Percentiles rank a stretch among this genome's conserved stretches.
These are phyloP conservation scores for Sarocladium kiliense DNA, from an alignment of 2,329 filamentous ascomycete genomes.

Conservation along the genomic window DNA sequence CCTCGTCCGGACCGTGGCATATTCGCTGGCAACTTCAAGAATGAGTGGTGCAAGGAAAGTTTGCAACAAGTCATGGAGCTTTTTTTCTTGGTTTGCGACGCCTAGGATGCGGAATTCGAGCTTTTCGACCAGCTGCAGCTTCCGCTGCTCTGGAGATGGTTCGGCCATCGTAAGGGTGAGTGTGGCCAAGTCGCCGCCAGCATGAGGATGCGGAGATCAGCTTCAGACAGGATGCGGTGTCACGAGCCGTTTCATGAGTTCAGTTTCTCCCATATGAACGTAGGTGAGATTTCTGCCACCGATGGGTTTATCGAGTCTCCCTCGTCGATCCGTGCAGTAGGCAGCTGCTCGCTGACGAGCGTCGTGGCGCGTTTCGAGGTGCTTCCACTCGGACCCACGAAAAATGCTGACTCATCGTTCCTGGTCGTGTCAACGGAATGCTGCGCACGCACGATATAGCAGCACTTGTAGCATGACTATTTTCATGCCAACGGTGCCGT, in stretches of 20 bases:
- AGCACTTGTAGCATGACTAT: too few relatives aligned
- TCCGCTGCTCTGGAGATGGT: constrained; percentile 54
- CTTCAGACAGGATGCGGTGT: not conserved
- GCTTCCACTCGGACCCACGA: not conserved
- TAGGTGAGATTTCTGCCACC: not conserved
- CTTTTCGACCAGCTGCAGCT: constrained; percentile 77
- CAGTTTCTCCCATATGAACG: not conserved
- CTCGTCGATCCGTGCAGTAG: not conserved
- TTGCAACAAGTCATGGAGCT: constrained; percentile 72
- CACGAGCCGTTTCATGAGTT: not conserved
- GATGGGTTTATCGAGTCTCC: not conserved
- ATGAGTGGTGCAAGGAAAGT: constrained; percentile 77
- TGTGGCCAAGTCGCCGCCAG: not conserved
- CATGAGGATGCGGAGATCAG: not conserved
- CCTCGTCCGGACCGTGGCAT: constrained; percentile 75
- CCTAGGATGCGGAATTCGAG: constrained; percentile 77
- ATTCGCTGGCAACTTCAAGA: constrained; percentile 78
- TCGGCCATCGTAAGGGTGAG: constrained; percentile 26
- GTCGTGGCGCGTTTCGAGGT: not conserved
- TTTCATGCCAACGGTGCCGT: too few relatives aligned
- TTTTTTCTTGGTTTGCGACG: constrained; percentile 76
- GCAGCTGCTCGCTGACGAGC: constrained; percentile 6
- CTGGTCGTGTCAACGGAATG: not conserved
- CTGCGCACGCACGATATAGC: too few relatives aligned
- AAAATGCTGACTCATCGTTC: not conserved